Base-by-base conservation (phyloP, 768 basidiomycete species). In the Leccinum fibrillosum region DNA sequence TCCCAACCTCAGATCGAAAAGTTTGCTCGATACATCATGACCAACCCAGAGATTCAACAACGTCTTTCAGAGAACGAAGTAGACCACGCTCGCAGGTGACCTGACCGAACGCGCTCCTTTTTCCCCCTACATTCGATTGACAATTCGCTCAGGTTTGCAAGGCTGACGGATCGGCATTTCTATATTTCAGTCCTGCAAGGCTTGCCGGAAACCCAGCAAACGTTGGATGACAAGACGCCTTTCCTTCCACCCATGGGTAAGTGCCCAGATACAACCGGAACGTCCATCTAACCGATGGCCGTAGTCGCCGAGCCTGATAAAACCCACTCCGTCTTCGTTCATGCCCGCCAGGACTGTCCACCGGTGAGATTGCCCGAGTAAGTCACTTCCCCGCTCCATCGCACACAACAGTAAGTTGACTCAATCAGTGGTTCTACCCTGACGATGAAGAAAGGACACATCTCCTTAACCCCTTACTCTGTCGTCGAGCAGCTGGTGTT, bases 1-100 rank as follows among this genome's bases (percentile, higher is more conserved):
- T 25, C 25, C 9, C 50, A 23, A 32, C 42, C 55, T 49, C 70
- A 96, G 94, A 90, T 96, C 49, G 95, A 97, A 73, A 88, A 86
- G 69, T 94, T 85, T 67, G 89, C 94, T 30, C 85, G 91, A 17
- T 86, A 85, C 61, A 89, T 98, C 49, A 83, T 82, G 23, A 77
- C 81, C 8, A 87, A 85, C 26, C 85, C 85, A 0, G 84, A 85
- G 9, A 72, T 89, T 2, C 93, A 95, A 65, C 82, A 80, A n/a
- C 82, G 86, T 32, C 75, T 98, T 49, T 94, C 94, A 0, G 84
- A 86, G 49, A 86, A 86, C 19, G 95, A 98, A 71, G 81, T 91
- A 17, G 83, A 86, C 49, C 83, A 95, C 74, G 91, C 92, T 5
- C 84, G 82, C 67, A 80, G 86, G 92, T 87, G 59, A 79, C 62